A percentile compares a stretch with the other conserved stretches of the same genome.
Conservation (phyloP, 345 rosid species). For the Euphorbia peplus region DNA sequence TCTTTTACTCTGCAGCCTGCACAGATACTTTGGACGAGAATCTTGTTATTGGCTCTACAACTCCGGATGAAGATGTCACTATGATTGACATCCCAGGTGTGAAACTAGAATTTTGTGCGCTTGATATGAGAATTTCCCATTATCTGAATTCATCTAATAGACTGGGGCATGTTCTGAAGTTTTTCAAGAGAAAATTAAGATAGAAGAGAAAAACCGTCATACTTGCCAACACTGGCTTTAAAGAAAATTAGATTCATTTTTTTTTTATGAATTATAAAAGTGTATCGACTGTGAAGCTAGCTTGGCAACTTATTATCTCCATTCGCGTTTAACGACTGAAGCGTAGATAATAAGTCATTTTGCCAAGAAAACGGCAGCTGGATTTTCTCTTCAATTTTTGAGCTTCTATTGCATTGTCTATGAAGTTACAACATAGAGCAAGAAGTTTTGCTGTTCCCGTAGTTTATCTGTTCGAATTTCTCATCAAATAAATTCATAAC, state of each 20-base stretch:
- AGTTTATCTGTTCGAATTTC: background rate
- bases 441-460: background rate
- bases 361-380: background rate
- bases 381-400: background rate
- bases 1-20: background rate
- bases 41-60: slow-evolving; percentile 33
- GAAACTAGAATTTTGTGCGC: slow-evolving; percentile 18
- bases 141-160: background rate
- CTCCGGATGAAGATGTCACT: slow-evolving; percentile 24
- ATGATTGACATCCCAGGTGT: slow-evolving; percentile 25
- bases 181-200: background rate
- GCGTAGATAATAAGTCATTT: background rate
- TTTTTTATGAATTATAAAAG: background rate
- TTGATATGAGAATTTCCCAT: too few relatives aligned
- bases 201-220: too few relatives aligned
- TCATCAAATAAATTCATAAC: background rate
- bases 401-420: background rate
- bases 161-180: background rate
- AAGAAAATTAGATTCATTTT: background rate
- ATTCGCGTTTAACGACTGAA: background rate
- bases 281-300: background rate
- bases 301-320: background rate
- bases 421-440: background rate
- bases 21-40: slow-evolving; percentile 32
- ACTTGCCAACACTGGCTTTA: too few relatives aligned